Evolutionary conservation across 1,284 basidiomycete species (phyloP).

Genomic region (Ganoderma lingzhi): DNA sequence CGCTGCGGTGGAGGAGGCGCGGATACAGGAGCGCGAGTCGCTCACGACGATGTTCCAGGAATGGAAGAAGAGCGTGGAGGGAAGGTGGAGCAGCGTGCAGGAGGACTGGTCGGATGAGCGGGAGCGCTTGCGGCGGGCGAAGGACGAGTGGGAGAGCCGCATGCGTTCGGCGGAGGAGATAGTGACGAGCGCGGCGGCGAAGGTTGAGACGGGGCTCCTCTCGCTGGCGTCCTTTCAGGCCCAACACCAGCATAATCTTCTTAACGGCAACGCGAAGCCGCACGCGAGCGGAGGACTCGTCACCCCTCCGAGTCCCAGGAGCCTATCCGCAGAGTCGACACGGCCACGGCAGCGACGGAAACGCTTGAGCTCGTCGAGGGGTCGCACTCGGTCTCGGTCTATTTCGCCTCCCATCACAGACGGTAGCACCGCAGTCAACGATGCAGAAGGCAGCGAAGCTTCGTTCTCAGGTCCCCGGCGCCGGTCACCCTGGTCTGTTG

Average conservation of each 20-base stretch:
- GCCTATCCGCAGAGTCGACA: conserved; percentile 66
- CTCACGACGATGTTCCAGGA: conserved; percentile 63
- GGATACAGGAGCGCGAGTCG: conserved; percentile 50
- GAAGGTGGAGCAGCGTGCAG: conserved; percentile 79
- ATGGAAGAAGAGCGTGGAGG: conserved; percentile 79
- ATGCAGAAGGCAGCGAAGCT: conserved; percentile 32
- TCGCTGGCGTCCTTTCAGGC: conserved; percentile 46
- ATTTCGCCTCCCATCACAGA: conserved; percentile 40
- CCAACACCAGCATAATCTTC: conserved; percentile 44
- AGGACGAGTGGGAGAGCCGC: conserved; percentile 83
- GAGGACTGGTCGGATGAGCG: conserved; percentile 88
- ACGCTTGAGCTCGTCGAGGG: conserved; percentile 42
- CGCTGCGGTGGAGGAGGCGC: conserved; percentile 38
- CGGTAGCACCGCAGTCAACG: conserved; percentile 33
- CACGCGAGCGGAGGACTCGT: conserved; percentile 59
- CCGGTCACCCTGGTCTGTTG: conserved; percentile 48
- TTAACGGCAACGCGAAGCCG: conserved; percentile 55
- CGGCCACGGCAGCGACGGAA: conserved; percentile 42
- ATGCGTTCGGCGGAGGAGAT: conserved; percentile 52
- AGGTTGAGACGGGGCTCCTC: conserved; percentile 57
- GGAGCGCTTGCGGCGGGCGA: conserved; percentile 75
- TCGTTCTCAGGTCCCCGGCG: conserved; percentile 46
- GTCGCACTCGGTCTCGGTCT: conserved; percentile 44
- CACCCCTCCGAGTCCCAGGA: conserved; percentile 77
- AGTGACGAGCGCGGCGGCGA: conserved; percentile 46